phyloP scores from a whole-genome alignment of 202 grass and related monocot species.

The Panicum virgatum region DNA sequence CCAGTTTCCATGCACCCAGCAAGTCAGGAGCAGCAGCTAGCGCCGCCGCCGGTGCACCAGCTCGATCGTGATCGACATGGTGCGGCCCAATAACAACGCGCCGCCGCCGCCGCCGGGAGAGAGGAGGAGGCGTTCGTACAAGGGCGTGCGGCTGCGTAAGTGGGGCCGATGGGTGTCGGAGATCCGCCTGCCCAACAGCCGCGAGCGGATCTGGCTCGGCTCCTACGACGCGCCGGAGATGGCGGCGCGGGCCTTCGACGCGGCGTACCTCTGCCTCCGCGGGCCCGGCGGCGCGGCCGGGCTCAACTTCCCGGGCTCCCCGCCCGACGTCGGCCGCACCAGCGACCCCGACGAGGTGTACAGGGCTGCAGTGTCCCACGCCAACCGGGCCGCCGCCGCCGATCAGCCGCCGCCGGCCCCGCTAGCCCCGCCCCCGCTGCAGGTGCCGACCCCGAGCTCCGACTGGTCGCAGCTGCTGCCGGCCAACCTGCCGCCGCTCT shows the following conservation, averaged over 20 bases:
- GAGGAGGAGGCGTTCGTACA: slow-evolving; percentile 27
- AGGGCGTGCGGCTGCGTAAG: slow-evolving; percentile 53
- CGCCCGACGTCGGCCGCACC: slow-evolving; percentile 16
- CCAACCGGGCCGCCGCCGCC: background rate
- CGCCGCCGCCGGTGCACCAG: too few species aligned
- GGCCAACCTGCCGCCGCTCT: slow-evolving; percentile 6
- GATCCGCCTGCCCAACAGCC: slow-evolving; percentile 57
- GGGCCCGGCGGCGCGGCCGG: slow-evolving; percentile 5
- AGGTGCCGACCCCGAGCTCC: background rate
- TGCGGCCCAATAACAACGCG: background rate
- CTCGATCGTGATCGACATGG: too few species aligned
- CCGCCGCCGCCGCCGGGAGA: background rate
- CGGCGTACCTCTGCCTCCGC: slow-evolving; percentile 54
- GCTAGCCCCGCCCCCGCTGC: background rate
- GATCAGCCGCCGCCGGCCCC: background rate
- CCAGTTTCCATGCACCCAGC: background rate
- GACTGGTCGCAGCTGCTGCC: background rate
- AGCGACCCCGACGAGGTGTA: slow-evolving; percentile 41
- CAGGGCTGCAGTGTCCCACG: slow-evolving; percentile 38
- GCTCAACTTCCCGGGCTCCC: slow-evolving; percentile 58
- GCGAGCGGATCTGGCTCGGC: slow-evolving; percentile 56
- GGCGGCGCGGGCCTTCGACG: slow-evolving; percentile 59
- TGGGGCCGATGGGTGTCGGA: slow-evolving; percentile 57
- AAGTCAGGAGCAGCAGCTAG: too few species aligned
- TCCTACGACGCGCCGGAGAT: slow-evolving; percentile 56